phyloP scores from a whole-genome alignment of 2,329 filamentous ascomycete genomes.

The Plectosphaerella sp. region DNA sequence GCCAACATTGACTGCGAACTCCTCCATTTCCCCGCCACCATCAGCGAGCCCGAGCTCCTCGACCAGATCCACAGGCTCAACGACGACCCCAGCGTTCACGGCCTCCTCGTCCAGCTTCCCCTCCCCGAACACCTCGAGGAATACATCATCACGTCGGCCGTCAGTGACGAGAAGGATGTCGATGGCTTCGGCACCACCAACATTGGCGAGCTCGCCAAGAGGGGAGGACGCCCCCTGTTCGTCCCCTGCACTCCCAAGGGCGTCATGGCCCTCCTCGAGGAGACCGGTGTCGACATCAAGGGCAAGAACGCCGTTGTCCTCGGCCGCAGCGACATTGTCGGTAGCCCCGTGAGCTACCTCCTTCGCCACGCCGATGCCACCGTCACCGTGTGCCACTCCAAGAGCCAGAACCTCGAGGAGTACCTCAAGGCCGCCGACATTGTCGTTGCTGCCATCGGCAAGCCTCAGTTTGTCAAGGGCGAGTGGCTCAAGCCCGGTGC shows the following conservation, averaged over 20 bases:
- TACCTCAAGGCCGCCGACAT: slow-evolving; percentile 84
- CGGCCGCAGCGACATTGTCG: slow-evolving; percentile 94
- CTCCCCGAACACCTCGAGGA: slow-evolving; percentile 87
- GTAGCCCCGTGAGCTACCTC: slow-evolving; percentile 92
- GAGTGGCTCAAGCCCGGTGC: slow-evolving; percentile 92
- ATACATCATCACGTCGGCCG: slow-evolving; percentile 83
- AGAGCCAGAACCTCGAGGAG: slow-evolving; percentile 67
- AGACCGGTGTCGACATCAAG: slow-evolving; percentile 74
- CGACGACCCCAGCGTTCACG: slow-evolving; percentile 80
- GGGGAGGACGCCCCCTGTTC: slow-evolving; percentile 84
- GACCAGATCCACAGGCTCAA: slow-evolving; percentile 79
- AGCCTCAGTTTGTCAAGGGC: slow-evolving; percentile 83
- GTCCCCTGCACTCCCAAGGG: slow-evolving; percentile 95
- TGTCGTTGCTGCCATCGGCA: slow-evolving; percentile 86
- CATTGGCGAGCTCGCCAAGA: slow-evolving; percentile 95
- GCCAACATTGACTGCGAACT: slow-evolving; percentile 87
- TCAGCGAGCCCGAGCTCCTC: slow-evolving; percentile 80
- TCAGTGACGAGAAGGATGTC: slow-evolving; percentile 92
- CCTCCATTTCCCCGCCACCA: slow-evolving; percentile 75
- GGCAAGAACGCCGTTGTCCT: slow-evolving; percentile 95
- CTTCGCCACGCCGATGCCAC: slow-evolving; percentile 95
- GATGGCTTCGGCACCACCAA: slow-evolving; percentile 93
- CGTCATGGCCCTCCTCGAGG: slow-evolving; percentile 86
- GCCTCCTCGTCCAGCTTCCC: slow-evolving; percentile 90
- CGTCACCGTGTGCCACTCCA: slow-evolving; percentile 93